Conservation (phyloP, 257 asterid species). For the Solanum infundibuliforme region DNA sequence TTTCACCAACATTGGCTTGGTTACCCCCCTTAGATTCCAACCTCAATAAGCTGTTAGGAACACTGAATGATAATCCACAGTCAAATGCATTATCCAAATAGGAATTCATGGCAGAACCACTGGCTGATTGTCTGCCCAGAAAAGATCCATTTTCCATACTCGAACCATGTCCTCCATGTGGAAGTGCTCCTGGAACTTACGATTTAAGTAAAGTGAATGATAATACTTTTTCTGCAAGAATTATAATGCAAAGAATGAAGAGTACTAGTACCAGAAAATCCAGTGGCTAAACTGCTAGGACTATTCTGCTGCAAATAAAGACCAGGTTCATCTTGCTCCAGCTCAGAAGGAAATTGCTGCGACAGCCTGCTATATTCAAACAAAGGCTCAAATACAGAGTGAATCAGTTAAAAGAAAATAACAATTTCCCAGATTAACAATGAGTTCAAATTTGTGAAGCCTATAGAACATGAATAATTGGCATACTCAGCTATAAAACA, state of each 20-base stretch:
- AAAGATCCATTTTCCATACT: constrained; percentile 38
- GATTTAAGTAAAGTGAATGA: constrained; percentile 4
- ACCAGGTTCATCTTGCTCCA: constrained; percentile 57
- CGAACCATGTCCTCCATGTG: constrained; percentile 34
- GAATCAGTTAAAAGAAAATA: not conserved
- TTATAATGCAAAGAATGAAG: not conserved
- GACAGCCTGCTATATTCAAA: constrained; percentile 32
- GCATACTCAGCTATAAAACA: not conserved
- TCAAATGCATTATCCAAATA: constrained; percentile 48
- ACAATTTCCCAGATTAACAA: not conserved
- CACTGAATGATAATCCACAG: constrained; percentile 51
- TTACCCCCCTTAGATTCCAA: constrained; percentile 50
- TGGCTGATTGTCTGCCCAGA: constrained; percentile 32
- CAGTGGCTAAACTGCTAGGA: constrained; percentile 39
- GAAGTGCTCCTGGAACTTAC: constrained; percentile 40
- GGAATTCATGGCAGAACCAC: constrained; percentile 37
- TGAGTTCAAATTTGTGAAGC: not conserved
- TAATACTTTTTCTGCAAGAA: constrained; percentile 6
- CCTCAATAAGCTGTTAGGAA: constrained; percentile 51
- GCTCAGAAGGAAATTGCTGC: constrained; percentile 56
- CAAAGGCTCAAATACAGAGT: not conserved
- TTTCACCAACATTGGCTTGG: constrained; percentile 38
- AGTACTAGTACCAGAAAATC: constrained; percentile 63
- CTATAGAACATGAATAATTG: not conserved
- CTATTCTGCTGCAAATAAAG: constrained; percentile 48